Evolutionary conservation across 495 filamentous ascomycete genomes (phyloP), one percentile per base, ranked within the genome.

Genomic region (Astrocystis sublimbata): DNA sequence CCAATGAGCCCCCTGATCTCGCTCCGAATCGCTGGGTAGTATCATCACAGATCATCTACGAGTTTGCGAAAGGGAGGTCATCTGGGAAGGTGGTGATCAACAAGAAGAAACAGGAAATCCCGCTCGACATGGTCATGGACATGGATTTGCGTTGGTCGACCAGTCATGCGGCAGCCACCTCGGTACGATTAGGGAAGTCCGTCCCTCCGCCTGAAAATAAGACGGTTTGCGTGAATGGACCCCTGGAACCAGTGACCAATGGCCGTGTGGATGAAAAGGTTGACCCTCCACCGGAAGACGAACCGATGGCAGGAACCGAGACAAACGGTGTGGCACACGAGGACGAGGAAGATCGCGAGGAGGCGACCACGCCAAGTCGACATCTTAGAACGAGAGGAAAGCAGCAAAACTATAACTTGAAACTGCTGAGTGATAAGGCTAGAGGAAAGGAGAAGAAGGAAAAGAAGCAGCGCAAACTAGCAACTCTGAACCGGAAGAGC

Each of bases 401-500:
- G 12, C 68, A 81, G 57, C 68, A 81, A 55, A 83, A 80, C 35
- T 85, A 85, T 62, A 83, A 85, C 57, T 63, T 83, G 41, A 82
- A 79, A 62, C 61, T 78, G 19, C 66, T 83, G 31, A 81, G 76
- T 68, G 77, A 76, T 59, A 80, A 71, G 47, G 76, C 77, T 12
- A 70, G 79, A 31, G 80, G 80, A 3, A 81, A 75, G 63, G 75
- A 79, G 41, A 69, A 69, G 9, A 76, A 74, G 61, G 69, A 69
- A 50, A 66, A 72, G 21, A 81, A 80, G 58, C 75, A 68, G 28
- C 69, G 72, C 58, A 72, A 75, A 47, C 47, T 70, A 33, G 65
- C 63, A 47, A 68, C 60, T 47, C 23, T 65, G 26, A 62, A 63
- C 54, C 64, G n/a, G 58, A 72, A 74, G 47, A 65, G 61, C n/a